Percentiles rank a stretch among this genome's conserved stretches.
Conservation (phyloP, 148 eudicot species). For the Nyssa sinensis region DNA sequence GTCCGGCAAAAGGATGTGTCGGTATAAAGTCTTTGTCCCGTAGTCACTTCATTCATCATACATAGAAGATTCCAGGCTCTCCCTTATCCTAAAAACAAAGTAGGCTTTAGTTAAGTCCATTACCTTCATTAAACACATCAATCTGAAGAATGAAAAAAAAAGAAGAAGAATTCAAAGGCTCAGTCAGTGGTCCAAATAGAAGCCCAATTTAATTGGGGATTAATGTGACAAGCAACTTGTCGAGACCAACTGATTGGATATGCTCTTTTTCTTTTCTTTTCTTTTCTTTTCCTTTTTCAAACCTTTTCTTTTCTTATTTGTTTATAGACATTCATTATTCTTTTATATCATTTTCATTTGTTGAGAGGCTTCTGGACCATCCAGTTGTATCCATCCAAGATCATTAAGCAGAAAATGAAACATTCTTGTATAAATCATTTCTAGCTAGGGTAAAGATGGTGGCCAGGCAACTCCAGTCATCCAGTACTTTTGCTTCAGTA, state of each 20-base stretch:
- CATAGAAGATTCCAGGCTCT: not conserved
- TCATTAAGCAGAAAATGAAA: conserved; percentile 15
- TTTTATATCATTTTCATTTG: not conserved
- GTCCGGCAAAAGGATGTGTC: too few relatives aligned
- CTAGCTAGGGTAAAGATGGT: not conserved
- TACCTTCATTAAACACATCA: conserved; percentile 8
- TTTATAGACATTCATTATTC: not conserved
- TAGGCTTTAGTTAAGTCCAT: not conserved
- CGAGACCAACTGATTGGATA: not conserved
- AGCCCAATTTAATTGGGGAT: conserved; percentile 9
- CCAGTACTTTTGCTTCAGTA: not conserved
- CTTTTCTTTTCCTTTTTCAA: not conserved
- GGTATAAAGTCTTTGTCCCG: too few relatives aligned
- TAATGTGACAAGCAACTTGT: conserved; percentile 7
- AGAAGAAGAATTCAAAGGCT: too few relatives aligned
- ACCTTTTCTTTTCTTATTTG: not conserved
- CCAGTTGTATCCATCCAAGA: conserved; percentile 13
- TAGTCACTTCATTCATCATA: not conserved
- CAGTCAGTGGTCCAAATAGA: not conserved
- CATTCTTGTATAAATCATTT: not conserved
- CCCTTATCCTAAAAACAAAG: not conserved
- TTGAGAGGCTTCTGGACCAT: conserved; percentile 2
- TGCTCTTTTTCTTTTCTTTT: not conserved
- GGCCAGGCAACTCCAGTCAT: not conserved
- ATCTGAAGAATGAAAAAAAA: not conserved